Evolutionary conservation across 2,329 filamentous ascomycete genomes (phyloP).

Genomic region (Fusarium brachygibbosum): DNA sequence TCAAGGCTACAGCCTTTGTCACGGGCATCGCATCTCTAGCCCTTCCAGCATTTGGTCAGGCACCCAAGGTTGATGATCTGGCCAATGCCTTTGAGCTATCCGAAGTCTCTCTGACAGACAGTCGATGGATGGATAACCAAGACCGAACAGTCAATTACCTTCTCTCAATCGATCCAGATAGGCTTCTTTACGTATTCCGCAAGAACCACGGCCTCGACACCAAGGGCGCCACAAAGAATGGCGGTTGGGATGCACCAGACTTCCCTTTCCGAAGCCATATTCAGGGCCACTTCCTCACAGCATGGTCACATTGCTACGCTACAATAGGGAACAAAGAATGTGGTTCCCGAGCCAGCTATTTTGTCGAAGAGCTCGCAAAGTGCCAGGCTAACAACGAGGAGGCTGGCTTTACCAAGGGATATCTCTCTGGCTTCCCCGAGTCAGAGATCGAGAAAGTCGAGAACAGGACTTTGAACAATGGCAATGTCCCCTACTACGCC

Average conservation of each 20-base stretch:
- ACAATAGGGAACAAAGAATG: slow-evolving; percentile 59
- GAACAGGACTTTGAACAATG: slow-evolving; percentile 58
- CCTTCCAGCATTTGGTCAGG: neutral
- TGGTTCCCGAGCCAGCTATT: slow-evolving; percentile 59
- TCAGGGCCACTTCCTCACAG: slow-evolving; percentile 65
- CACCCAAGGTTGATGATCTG: slow-evolving; percentile 10
- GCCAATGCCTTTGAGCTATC: slow-evolving; percentile 26
- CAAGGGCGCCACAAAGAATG: slow-evolving; percentile 60
- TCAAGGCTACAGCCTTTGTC: slow-evolving; percentile 17
- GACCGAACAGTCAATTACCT: slow-evolving; percentile 35
- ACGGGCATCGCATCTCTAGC: slow-evolving; percentile 9
- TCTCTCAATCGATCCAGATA: slow-evolving; percentile 23
- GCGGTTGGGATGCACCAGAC: slow-evolving; percentile 67
- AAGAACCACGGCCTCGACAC: slow-evolving; percentile 50
- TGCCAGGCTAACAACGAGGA: slow-evolving; percentile 64
- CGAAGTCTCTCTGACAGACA: slow-evolving; percentile 31
- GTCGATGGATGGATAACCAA: slow-evolving; percentile 42
- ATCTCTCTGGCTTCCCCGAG: slow-evolving; percentile 66
- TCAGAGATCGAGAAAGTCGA: slow-evolving; percentile 63
- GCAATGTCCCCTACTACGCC: slow-evolving; percentile 67
- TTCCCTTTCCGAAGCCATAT: slow-evolving; percentile 67
- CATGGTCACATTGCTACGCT: slow-evolving; percentile 64
- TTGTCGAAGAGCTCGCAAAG: slow-evolving; percentile 62
- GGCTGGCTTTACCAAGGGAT: slow-evolving; percentile 60
- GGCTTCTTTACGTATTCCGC: slow-evolving; percentile 34